Base-by-base conservation (phyloP, 352 stramenopile genomes). In the Globisporangium acanthophoron region DNA sequence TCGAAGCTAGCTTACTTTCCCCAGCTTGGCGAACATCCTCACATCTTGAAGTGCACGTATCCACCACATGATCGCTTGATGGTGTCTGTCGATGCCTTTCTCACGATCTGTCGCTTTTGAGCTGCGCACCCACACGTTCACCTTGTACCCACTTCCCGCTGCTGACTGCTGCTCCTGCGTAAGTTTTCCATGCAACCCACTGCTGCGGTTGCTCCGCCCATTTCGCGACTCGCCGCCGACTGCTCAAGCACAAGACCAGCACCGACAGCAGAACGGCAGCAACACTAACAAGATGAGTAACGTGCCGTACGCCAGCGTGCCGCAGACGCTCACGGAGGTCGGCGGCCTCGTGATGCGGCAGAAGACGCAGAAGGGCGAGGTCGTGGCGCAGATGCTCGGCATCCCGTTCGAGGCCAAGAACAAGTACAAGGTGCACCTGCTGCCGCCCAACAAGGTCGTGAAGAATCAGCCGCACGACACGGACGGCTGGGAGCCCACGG, bases 401-500 rank as follows among this genome's bases (percentile, higher is more conserved):
- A 24, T 87, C 44, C 75, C 79, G 2, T 87, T 73, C 43, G 77
- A 90, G 54, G 45, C 65, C n/a, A 58, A 52, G 40, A 90, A 90
- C 75, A 77, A 80, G 62, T 90, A 88, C 68, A 69, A 68, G 16
- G 55, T 88, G 40, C 62, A 71, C 29, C 24, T 65, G 20, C 63
- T 90, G 27, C 75, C 71, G 48, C 29, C 60, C 3, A 68, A 65
- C 65, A 88, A 85, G 48, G 69, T 71, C 12, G 72, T 80, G 54
- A 87, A 85, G 66, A 83, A 69, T 40, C 21, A 71, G 3, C 74
- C 74, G 2, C 37, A 71, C 29, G 76, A 85, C 55, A 35, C 64
- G 0, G 58, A 78, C 24, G 74, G 76, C 12, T 87, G 74, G 76
- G 74, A 77, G 44, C 73, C 73, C 0, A 69, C 64, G 20, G 50